Conservation (phyloP, 2,329 filamentous ascomycete species). For the Calonectria leucothoes region DNA sequence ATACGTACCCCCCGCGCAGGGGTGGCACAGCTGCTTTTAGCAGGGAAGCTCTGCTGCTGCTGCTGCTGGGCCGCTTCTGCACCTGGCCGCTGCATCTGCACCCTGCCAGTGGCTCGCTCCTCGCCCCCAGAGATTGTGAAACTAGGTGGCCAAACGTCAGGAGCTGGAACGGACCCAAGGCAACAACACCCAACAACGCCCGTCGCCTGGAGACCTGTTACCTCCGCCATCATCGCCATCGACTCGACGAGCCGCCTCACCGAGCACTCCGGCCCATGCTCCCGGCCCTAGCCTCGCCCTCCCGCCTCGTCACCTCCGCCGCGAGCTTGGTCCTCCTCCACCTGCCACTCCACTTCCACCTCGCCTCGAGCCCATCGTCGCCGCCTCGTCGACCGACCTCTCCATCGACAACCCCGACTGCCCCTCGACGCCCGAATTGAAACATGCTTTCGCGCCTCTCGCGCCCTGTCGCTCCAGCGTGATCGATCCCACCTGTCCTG, state of each 20-base stretch:
- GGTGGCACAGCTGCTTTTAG: not conserved
- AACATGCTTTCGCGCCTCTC: slow-evolving; percentile 45
- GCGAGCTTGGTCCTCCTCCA: not conserved
- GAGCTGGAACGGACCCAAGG: slow-evolving; percentile 12
- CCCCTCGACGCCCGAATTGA: not conserved
- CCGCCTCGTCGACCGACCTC: slow-evolving; percentile 3
- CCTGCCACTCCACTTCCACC: not conserved
- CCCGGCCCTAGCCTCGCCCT: slow-evolving; percentile 6
- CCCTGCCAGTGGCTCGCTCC: slow-evolving; percentile 4
- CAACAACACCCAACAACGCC: slow-evolving; percentile 11
- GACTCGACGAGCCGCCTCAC: not conserved
- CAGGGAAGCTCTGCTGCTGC: not conserved
- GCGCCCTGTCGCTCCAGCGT: slow-evolving; percentile 36
- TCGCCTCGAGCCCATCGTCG: slow-evolving; percentile 1
- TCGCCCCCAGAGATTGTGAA: slow-evolving; percentile 21
- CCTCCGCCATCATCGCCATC: slow-evolving; percentile 5
- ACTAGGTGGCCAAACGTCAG: slow-evolving; percentile 19
- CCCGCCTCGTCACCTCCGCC: slow-evolving; percentile 5
- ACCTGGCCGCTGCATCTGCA: slow-evolving; percentile 8
- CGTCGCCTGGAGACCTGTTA: slow-evolving; percentile 11
- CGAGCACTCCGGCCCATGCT: not conserved
- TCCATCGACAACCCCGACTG: slow-evolving; percentile 23
- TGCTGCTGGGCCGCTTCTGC: slow-evolving; percentile 3
- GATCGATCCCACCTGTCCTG: slow-evolving; percentile 28
- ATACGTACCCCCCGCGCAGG: not conserved